Base-by-base conservation (phyloP, 352 stramenopile genomes). In the Globisporangium alternatum region DNA sequence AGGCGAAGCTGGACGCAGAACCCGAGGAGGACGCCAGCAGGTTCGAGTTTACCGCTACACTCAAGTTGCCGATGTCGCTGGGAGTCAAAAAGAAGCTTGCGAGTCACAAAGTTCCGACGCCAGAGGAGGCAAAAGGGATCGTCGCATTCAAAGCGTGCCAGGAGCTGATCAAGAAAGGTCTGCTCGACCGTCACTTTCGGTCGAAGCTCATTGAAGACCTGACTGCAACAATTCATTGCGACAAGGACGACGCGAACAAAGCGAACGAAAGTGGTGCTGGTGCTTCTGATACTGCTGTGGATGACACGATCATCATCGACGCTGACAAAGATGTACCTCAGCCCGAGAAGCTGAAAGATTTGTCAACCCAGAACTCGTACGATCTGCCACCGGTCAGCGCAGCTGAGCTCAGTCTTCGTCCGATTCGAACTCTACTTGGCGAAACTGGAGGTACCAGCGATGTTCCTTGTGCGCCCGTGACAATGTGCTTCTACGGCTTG, bases 301-400 rank as follows among this genome's bases (percentile, higher is more conserved):
- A 82, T 56, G 76, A 74, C n/a, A 74, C 78, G 25, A 60, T 81
- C 25, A 63, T 83, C 19, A 59, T 65, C 30, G 54, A 70, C 10
- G 68, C 49, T 15, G 71, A 74, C 17, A 66, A 73, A 54, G 30
- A 30, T 3, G 19, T 21, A 9, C 21, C 12, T 13, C 17, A 54
- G 6, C 35, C 17, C 5, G 10, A 54, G 7, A 78, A 85, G 47
- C 64, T 92, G n/a, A 60, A 65, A 44, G 87, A 96, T 68, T 49
- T 94, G 39, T 89, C 78, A 55, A 90, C 83, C 7, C 87, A 96
- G 53, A 90, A 86, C 52, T 91, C 81, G 30, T 96, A 96, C 56
- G 87, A 96, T 65, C 67, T 96, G 39, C 87, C 87, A 0, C 83
- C 87, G 7, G 82, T 90, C n/a, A 92, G 82, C 63, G 87, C 85